These are phyloP conservation scores for Platanthera zijinensis DNA, from an alignment of 106 monocot genomes.

Conservation along the genomic window DNA sequence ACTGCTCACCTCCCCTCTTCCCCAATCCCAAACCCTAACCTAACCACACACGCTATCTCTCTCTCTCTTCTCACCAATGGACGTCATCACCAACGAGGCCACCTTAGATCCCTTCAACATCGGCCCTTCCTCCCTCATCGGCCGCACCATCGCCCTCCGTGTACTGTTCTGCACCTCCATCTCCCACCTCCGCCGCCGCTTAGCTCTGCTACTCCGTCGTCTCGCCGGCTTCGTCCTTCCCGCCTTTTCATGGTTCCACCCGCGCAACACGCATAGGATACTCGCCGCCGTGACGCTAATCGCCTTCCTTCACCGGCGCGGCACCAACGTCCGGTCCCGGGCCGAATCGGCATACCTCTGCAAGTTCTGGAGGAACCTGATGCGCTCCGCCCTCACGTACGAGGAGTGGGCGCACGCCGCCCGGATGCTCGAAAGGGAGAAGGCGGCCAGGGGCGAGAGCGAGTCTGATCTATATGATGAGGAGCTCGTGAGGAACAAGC, in stretches of 20 bases:
- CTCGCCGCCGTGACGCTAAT: constrained; percentile 46
- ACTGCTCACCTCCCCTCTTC: not conserved
- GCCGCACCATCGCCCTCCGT: constrained; percentile 72
- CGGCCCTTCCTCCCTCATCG: constrained; percentile 65
- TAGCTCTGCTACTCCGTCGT: constrained; percentile 1
- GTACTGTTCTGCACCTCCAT: constrained; percentile 74
- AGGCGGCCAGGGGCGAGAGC: constrained; percentile 18
- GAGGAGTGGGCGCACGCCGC: constrained; percentile 95
- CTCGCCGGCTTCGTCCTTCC: constrained; percentile 12
- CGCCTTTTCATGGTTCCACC: constrained; percentile 59
- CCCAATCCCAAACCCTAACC: not conserved
- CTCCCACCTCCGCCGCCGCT: constrained; percentile 25
- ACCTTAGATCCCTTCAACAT: constrained; percentile 51
- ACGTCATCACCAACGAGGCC: constrained; percentile 49
- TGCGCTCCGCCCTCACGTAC: constrained; percentile 61
- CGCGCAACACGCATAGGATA: constrained; percentile 67
- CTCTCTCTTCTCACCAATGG: not conserved
- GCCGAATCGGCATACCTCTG: constrained; percentile 69
- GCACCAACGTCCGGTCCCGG: constrained; percentile 45
- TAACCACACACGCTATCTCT: not conserved
- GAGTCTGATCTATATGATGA: constrained; percentile 75
- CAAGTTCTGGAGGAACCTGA: constrained; percentile 91
- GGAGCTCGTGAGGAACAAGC: constrained; percentile 83
- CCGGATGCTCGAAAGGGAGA: constrained; percentile 81
- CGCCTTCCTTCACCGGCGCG: constrained; percentile 47